Evolutionary conservation across 208 protist species (phyloP), one percentile per base, ranked within the genome.

Genomic region (Leishmania martiniquensis): DNA sequence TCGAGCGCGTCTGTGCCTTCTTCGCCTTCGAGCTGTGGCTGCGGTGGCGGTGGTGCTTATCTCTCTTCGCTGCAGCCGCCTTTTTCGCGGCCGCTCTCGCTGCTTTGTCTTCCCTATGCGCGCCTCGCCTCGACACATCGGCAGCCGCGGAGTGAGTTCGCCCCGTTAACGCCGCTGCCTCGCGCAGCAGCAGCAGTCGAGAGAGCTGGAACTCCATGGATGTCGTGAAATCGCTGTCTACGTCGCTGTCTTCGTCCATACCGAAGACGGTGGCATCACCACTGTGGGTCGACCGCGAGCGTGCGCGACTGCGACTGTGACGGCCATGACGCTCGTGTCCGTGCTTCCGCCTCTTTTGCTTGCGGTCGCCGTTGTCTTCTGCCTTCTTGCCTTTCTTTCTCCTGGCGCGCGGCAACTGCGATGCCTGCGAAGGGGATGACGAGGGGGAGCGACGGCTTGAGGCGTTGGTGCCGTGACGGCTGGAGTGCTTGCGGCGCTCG

Each of bases 161-260:
- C 15, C 10, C 44, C 17, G n/a, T n/a, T n/a, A 57, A 5, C 5
- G 13, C 52, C 1, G 70, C 45, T 10, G 70, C 70, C 52, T 83
- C 79, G 7, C 74, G 79, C 59, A 67, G 68, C 69, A 71, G 59
- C 55, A 39, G 63, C 45, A 83, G 75, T 1, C 79, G 79, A 13
- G 79, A 79, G 0, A 83, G 74, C 52, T 83, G 79, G 60, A 79
- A 83, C 60, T 76, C 79, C 42, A 83, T 79, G 25, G 79, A 83
- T 9, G 74, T 83, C 52, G 79, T 45, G 49, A 78, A 17, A 54
- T 79, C 49, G 69, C 79, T 79, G 74, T 83, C 79, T 39, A 83
- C 57, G 51, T 83, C 79, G 42, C 74, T 79, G 47, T 63, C 72
- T 7, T 20, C 44, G 6, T 68, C 42, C 0, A 68, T n/a, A 25